Conservation (phyloP, 805 yeast genomes). For the Scheffersomyces lignosus region DNA sequence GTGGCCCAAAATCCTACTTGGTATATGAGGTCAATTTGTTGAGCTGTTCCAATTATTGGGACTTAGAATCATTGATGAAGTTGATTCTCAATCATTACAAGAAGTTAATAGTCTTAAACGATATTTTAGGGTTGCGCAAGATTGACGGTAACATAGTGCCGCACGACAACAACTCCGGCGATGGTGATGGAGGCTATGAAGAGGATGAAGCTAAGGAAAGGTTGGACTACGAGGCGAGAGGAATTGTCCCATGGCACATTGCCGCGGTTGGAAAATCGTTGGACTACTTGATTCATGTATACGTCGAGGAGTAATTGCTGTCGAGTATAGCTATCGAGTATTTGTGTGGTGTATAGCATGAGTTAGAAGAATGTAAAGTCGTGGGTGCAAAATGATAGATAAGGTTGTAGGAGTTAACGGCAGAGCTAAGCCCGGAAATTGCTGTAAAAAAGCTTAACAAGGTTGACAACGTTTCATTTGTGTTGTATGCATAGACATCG, state of each 20-base stretch:
- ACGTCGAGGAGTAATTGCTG: slow-evolving; percentile 41
- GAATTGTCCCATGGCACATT: slow-evolving; percentile 72
- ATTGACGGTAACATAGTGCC: slow-evolving; percentile 14
- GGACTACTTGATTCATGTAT: slow-evolving; percentile 57
- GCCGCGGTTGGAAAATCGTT: slow-evolving; percentile 64
- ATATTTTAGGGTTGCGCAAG: slow-evolving; percentile 33
- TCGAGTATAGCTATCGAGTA: too few species aligned
- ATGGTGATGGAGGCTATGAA: too few species aligned
- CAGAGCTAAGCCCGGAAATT: too few species aligned
- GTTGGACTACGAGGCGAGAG: slow-evolving; percentile 12
- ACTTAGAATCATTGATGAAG: slow-evolving; percentile 53
- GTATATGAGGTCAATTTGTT: slow-evolving; percentile 65
- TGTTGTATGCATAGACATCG: too few species aligned
- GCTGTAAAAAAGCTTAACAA: too few species aligned
- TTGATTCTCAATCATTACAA: slow-evolving; percentile 61
- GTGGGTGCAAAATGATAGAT: neutral
- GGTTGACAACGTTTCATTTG: too few species aligned
- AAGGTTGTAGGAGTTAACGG: neutral
- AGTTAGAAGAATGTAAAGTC: neutral
- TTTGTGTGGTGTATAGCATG: too few species aligned
- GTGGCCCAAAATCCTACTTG: slow-evolving; percentile 15
- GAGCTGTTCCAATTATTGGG: slow-evolving; percentile 72
- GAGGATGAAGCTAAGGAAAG: slow-evolving; percentile 2
- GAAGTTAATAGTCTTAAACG: slow-evolving; percentile 48
- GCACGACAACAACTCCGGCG: neutral